Conservation (phyloP, 176 grass and related monocot genomes). For the Lolium perenne region DNA sequence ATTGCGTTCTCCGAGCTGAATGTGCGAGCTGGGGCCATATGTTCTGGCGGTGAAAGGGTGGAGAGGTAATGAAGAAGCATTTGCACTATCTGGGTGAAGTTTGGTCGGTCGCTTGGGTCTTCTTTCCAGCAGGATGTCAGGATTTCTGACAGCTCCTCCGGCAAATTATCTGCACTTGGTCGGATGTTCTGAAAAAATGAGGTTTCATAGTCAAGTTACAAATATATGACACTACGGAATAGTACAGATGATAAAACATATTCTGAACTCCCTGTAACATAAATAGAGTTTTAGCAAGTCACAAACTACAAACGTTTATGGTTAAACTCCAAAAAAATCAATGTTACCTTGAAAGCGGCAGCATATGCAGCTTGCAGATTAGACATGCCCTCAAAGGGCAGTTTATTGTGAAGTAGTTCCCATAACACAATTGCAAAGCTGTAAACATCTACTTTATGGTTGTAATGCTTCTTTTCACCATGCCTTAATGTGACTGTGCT, state of each 20-base stretch:
- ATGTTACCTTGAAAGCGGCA: slow-evolving; percentile 95
- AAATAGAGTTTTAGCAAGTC: slow-evolving; percentile 22
- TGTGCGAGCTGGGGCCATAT: slow-evolving; percentile 53
- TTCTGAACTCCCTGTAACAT: neutral
- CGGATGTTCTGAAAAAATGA: slow-evolving; percentile 79
- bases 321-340: neutral
- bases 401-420: slow-evolving; percentile 91
- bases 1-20: slow-evolving; percentile 87
- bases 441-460: slow-evolving; percentile 99
- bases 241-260: neutral
- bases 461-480: slow-evolving; percentile 99
- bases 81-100: slow-evolving; percentile 94
- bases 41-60: slow-evolving; percentile 66
- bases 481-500: slow-evolving; percentile 98
- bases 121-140: slow-evolving; percentile 97
- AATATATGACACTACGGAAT: neutral
- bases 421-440: slow-evolving; percentile 98
- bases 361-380: slow-evolving; percentile 98
- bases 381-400: slow-evolving; percentile 99
- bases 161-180: slow-evolving; percentile 91
- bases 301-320: neutral
- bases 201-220: slow-evolving; percentile 26
- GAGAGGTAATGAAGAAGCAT: slow-evolving; percentile 96
- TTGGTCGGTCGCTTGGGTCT: slow-evolving; percentile 83
- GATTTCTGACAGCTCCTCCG: slow-evolving; percentile 67